Evolutionary conservation across 2,329 filamentous ascomycete species (phyloP).

Genomic region (Hypoxylon sp.): DNA sequence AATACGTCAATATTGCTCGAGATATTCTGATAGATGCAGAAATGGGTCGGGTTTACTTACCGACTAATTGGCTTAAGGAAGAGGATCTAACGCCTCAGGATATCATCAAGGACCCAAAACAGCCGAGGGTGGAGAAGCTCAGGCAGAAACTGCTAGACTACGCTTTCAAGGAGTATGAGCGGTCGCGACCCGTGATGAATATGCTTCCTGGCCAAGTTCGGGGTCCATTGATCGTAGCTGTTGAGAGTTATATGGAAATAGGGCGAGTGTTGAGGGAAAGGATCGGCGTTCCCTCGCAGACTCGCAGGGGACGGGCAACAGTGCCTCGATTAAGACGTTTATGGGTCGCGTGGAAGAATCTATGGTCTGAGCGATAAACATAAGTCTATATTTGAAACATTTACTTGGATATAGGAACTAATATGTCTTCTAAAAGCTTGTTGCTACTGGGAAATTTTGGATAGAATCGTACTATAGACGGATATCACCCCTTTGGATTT

Average conservation of each 20-base stretch:
- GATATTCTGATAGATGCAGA: conserved; percentile 78
- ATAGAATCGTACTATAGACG: background rate
- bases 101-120: conserved; percentile 67
- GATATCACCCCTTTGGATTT: background rate
- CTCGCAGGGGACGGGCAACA: conserved; percentile 49
- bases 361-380: conserved; percentile 30
- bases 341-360: conserved; percentile 55
- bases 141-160: conserved; percentile 69
- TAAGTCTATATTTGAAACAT: background rate
- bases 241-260: conserved; percentile 84
- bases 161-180: conserved; percentile 73
- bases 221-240: conserved; percentile 76
- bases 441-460: background rate
- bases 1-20: conserved; percentile 83
- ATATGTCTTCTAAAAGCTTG: background rate
- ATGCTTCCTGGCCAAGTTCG: conserved; percentile 72
- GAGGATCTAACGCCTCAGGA: conserved; percentile 67
- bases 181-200: conserved; percentile 70
- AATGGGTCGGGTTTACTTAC: conserved; percentile 78
- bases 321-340: conserved; percentile 52
- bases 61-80: conserved; percentile 73
- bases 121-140: conserved; percentile 64
- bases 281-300: conserved; percentile 43
- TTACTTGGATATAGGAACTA: background rate
- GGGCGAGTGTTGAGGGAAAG: conserved; percentile 70